A percentile compares a stretch with the other conserved stretches of the same genome.
phyloP scores from a whole-genome alignment of 176 grass and related monocot genomes.

The Chrysopogon serrulatus region DNA sequence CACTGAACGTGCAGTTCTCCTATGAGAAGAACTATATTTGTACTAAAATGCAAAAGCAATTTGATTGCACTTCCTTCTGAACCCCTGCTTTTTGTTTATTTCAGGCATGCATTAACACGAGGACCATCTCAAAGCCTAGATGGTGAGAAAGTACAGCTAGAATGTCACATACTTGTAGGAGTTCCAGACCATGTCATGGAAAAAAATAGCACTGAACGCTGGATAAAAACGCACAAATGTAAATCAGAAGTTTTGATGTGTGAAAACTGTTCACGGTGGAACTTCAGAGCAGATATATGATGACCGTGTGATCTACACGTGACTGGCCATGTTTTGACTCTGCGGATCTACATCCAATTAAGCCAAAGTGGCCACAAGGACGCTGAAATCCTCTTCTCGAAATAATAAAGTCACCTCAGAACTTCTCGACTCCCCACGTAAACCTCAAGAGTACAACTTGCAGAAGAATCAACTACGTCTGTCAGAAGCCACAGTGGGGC shows the following conservation, averaged over 20 bases:
- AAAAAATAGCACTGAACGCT: background rate
- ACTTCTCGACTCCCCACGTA: background rate
- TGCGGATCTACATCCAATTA: background rate
- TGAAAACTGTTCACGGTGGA: background rate
- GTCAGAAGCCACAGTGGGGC: background rate
- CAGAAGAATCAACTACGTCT: conserved; percentile 1
- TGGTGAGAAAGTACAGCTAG: background rate
- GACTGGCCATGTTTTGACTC: conserved; percentile 6
- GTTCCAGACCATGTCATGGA: background rate
- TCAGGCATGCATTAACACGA: background rate
- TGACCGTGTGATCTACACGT: background rate
- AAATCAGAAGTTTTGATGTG: background rate
- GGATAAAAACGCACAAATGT: background rate
- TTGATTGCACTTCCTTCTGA: background rate
- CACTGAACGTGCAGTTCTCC: background rate
- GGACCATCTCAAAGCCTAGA: background rate
- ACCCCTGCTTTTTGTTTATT: background rate
- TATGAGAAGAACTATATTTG: background rate
- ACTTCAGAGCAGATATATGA: background rate
- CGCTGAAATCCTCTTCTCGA: background rate
- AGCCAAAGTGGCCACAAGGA: background rate
- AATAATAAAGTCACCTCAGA: background rate
- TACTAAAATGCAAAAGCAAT: background rate
- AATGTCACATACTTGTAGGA: background rate
- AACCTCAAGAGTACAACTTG: background rate